Evolutionary conservation across 805 yeast genomes (phyloP).

Genomic region (Huiozyma sinensis): DNA sequence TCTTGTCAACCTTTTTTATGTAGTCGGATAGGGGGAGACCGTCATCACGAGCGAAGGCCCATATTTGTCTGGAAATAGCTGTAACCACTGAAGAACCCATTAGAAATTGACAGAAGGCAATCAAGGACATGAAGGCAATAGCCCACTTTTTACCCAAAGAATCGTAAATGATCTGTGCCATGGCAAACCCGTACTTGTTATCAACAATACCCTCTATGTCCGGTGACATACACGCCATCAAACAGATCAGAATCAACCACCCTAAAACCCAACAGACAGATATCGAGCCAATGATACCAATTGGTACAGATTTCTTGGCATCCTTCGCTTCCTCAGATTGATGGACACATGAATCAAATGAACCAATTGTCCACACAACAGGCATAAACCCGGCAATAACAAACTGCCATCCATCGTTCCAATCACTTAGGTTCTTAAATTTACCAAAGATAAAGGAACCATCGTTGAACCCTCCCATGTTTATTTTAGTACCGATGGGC

Average conservation of each 20-base stretch:
- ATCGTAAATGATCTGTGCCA: constrained; percentile 54
- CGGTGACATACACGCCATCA: constrained; percentile 42
- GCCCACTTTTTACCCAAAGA: constrained; percentile 58
- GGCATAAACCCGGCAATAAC: constrained; percentile 48
- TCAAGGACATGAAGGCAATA: constrained; percentile 49
- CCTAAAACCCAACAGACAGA: constrained; percentile 48
- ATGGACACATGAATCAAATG: constrained; percentile 63
- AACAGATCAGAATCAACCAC: constrained; percentile 41
- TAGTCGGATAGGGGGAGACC: constrained; percentile 53
- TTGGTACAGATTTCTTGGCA: constrained; percentile 49
- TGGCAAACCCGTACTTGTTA: constrained; percentile 41
- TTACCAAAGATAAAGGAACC: constrained; percentile 49
- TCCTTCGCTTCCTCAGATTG: constrained; percentile 61
- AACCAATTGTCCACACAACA: constrained; percentile 66
- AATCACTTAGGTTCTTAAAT: constrained; percentile 39
- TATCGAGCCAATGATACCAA: constrained; percentile 52
- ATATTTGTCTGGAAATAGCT: constrained; percentile 59
- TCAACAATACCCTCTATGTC: constrained; percentile 33
- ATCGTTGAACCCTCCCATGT: constrained; percentile 32
- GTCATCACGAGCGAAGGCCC: constrained; percentile 71
- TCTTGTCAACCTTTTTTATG: constrained; percentile 48
- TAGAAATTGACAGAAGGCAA: constrained; percentile 49
- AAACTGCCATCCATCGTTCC: constrained; percentile 52
- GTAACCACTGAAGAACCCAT: constrained; percentile 56
- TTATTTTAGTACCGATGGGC: constrained; percentile 44